Base-by-base conservation (phyloP, 352 stramenopile genomes). In the Globisporangium recalcitrans region DNA sequence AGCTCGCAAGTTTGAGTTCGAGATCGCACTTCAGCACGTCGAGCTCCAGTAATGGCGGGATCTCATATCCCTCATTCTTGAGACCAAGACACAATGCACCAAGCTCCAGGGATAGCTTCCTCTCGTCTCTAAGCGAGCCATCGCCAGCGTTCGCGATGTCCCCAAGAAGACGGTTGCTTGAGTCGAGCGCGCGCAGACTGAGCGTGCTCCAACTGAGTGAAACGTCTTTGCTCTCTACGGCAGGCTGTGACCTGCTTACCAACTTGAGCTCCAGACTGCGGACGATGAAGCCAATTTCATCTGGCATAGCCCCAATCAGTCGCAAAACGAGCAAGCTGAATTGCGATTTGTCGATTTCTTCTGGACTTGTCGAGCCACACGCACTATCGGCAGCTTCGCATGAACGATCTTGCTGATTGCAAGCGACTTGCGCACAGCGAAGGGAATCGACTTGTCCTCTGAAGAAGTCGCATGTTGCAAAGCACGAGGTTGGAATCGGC, bases 401-500 rank as follows among this genome's bases (percentile, higher is more conserved):
- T 40, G 16, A 10, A n/a, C 11, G 16, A 9, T 29, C 5, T 40
- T 57, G 27, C 14, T 57, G 29, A 13, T 29, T 27, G n/a, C 51
- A 57, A 11, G 14, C 4, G 5, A 49, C 2, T 11, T 14, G 51
- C 9, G 26, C 4, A 4, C 47, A 64, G 3, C 14, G 22, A 51
- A 47, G n/a, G 10, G 55, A 29, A 31, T 67, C 52, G 1, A 36
- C 49, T 19, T 49, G 24, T 1, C 22, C 48, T 16, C 32, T 31
- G n/a, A 64, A 16, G 10, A 36, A 58, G 22, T 47, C 62, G 19
- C 47, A 69, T 14, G 32, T 32, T 24, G 47, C 29, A 11, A 34
- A 46, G 9, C 42, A 67, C 24, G 52, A 72, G 21, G 24, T 47
- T 11, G 68, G 68, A 9, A 74, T 24, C 14, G 68, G 68, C 3